Base-by-base conservation (phyloP, 2,329 filamentous ascomycete species). In the Colletotrichum tanaceti region DNA sequence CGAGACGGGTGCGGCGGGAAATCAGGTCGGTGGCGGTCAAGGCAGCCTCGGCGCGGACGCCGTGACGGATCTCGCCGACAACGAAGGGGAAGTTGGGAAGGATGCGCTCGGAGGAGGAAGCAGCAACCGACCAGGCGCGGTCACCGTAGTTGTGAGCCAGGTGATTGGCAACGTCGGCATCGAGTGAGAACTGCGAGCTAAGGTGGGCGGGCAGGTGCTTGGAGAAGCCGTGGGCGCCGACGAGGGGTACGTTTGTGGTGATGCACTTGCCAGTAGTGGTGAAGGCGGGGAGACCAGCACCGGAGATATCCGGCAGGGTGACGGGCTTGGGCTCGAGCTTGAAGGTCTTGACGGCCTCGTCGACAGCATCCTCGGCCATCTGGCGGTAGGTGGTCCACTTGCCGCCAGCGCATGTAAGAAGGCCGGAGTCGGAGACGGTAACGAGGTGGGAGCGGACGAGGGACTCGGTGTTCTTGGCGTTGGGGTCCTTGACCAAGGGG, bases 371-470 rank as follows among this genome's bases (percentile, higher is more conserved):
- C 78, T 96, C 91, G 60, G 93, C 91, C 93, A 96, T 96, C 77
- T 94, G 91, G 63, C 92, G 91, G 81, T 95, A 96, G 13, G 92
- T 96, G 6, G 92, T 96, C 92, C 92, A 95, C 81, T 95, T 96
- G 71, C 92, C 92, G 73, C 92, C 92, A 41, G 92, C 91, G 78
- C 92, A 93, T 59, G 92, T 95, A 73, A 96, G 82, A 18, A 96
- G 86, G 16, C 92, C 92, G 1, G 91, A 92, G 6, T 87, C 80
- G 22, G 92, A 94, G 49, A 91, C 87, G 59, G 91, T 91, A 73
- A 95, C 87, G 59, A 96, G 85, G 76, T 96, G 92, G 80, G 91
- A 94, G 72, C 92, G 91, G 67, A 96, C 92, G 58, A 95, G 88
- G 58, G 92, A 93, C 78, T 95, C 90, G 22, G 93, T 94, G 77